Conservation (phyloP, 495 filamentous ascomycete genomes). For the Margaritispora aquatica region DNA sequence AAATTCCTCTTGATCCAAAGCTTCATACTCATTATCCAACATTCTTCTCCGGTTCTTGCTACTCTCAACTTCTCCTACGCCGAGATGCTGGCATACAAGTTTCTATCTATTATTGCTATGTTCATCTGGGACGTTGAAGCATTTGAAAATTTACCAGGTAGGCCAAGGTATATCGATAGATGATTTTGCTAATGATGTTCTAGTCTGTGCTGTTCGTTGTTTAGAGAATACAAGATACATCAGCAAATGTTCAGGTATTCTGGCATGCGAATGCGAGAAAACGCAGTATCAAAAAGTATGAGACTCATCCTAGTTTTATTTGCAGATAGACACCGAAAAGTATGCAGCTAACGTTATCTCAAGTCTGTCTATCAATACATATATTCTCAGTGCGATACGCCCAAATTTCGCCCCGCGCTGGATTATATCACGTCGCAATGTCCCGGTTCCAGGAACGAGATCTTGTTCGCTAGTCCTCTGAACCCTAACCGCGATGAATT, state of each 20-base stretch:
- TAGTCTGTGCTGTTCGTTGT: conserved; percentile 25
- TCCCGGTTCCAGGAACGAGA: conserved; percentile 25
- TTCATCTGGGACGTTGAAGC: conserved; percentile 1
- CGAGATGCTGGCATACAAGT: no score
- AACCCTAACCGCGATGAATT: conserved; percentile 26
- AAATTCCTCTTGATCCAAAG: neutral
- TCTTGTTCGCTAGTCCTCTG: conserved; percentile 26
- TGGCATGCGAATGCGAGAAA: conserved; percentile 30
- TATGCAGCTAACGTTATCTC: neutral
- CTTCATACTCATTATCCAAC: no score
- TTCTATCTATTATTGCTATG: neutral
- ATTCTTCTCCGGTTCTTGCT: no score
- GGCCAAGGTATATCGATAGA: neutral
- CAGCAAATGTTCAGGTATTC: conserved; percentile 24
- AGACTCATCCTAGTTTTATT: neutral
- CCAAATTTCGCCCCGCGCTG: conserved; percentile 30
- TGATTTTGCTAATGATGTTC: neutral
- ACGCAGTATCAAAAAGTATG: conserved; percentile 28
- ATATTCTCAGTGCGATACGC: conserved; percentile 35
- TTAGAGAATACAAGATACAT: conserved; percentile 36
- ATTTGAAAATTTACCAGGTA: conserved; percentile 3
- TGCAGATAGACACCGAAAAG: neutral
- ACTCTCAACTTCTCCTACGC: no score
- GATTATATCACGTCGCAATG: conserved; percentile 29
- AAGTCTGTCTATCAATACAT: conserved; percentile 35